Percentiles rank a stretch among this genome's conserved stretches.
Evolutionary conservation across 140 eudicot genomes (phyloP).

Genomic region (Cichorium intybus): DNA sequence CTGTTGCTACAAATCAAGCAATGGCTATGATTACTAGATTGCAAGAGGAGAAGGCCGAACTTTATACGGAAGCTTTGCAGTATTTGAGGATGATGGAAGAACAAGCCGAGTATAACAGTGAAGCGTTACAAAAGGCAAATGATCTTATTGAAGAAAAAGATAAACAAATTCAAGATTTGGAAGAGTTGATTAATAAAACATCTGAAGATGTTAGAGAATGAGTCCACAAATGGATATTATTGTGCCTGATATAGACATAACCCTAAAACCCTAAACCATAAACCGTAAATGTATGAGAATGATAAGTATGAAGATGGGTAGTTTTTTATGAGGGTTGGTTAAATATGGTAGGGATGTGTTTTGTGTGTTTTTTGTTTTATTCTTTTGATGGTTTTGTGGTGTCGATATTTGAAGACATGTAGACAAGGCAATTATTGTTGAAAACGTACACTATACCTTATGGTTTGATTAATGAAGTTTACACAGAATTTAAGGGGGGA

Average conservation of each 20-base stretch:
- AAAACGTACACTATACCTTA: slow-evolving; percentile 13
- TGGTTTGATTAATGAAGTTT: background rate
- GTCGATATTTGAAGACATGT: slow-evolving; percentile 11
- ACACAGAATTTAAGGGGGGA: background rate
- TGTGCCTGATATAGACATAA: background rate
- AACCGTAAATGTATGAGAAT: no score
- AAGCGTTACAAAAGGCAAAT: slow-evolving; percentile 77
- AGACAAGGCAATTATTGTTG: slow-evolving; percentile 5
- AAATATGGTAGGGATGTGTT: slow-evolving; percentile 9
- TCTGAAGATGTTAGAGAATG: slow-evolving; percentile 22
- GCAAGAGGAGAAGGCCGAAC: slow-evolving; percentile 96
- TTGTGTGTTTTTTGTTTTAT: slow-evolving; percentile 8
- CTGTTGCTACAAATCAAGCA: slow-evolving; percentile 88
- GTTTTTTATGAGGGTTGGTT: slow-evolving; percentile 15
- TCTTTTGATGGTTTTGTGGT: slow-evolving; percentile 6
- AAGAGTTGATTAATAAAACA: slow-evolving; percentile 44
- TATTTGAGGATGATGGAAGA: slow-evolving; percentile 96
- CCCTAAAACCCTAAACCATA: background rate
- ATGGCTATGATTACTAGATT: slow-evolving; percentile 98
- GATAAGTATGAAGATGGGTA: slow-evolving; percentile 13
- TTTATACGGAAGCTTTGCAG: slow-evolving; percentile 87
- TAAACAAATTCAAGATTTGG: slow-evolving; percentile 60
- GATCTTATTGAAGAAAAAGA: slow-evolving; percentile 77
- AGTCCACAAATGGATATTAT: background rate
- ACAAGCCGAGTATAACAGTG: slow-evolving; percentile 85